These are phyloP conservation scores for Lachnellula subtilissima DNA, from an alignment of 2,329 filamentous ascomycete species.

Conservation along the genomic window DNA sequence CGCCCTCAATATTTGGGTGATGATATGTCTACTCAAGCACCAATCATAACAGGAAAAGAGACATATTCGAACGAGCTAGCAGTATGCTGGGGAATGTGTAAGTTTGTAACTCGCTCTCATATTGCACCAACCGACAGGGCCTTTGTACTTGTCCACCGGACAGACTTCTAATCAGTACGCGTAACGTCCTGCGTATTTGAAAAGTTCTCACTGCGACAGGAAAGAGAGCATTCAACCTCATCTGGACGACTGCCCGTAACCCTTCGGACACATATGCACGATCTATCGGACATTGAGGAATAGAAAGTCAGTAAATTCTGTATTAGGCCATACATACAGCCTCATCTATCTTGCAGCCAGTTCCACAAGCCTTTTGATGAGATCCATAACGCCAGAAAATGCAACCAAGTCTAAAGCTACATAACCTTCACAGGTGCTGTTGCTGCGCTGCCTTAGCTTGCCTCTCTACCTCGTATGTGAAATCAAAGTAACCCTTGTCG, in stretches of 20 bases:
- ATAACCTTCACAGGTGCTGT: conserved; percentile 14
- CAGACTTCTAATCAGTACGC: no score
- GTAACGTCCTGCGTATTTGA: neutral
- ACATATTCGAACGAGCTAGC: no score
- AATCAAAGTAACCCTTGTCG: conserved; percentile 98
- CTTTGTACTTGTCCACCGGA: no score
- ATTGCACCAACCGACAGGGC: neutral
- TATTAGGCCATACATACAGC: neutral
- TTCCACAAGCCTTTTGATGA: conserved; percentile 18
- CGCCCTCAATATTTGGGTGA: no score
- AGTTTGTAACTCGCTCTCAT: no score
- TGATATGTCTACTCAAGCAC: no score
- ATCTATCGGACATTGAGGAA: no score
- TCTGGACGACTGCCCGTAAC: neutral
- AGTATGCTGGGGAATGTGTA: no score
- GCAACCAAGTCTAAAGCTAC: conserved; percentile 18
- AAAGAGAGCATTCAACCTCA: neutral
- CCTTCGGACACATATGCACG: neutral
- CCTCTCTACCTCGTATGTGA: conserved; percentile 96
- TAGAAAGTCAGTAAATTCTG: neutral
- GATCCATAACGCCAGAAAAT: conserved; percentile 28
- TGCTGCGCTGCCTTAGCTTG: conserved; percentile 45
- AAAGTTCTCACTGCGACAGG: neutral
- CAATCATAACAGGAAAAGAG: no score
- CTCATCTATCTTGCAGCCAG: conserved; percentile 4